Conservation (phyloP, 2,329 filamentous ascomycete genomes). For the Cryphonectria nitschkei region DNA sequence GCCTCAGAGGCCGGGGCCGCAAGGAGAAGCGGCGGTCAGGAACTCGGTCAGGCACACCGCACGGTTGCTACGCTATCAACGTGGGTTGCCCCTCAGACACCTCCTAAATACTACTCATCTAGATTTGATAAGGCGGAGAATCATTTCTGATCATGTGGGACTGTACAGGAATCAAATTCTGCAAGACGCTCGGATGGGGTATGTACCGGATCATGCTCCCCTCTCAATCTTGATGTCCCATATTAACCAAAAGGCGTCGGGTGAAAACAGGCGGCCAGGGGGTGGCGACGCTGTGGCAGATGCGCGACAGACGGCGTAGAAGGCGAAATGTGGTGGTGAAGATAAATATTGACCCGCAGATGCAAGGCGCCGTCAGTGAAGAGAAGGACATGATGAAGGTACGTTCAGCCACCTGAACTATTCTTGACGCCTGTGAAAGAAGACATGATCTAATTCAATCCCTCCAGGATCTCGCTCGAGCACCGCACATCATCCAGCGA, state of each 20-base stretch:
- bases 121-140: neutral
- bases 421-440: neutral
- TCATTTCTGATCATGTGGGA: neutral
- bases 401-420: neutral
- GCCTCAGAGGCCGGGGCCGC: neutral
- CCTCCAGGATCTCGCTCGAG: slow-evolving; percentile 3
- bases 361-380: neutral
- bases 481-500: slow-evolving; percentile 17
- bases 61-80: neutral
- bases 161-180: neutral
- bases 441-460: neutral
- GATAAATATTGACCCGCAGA: neutral
- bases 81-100: neutral
- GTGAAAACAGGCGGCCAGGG: neutral
- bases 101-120: neutral
- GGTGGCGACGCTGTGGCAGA: neutral
- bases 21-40: neutral
- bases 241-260: neutral
- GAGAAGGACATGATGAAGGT: neutral
- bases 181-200: neutral
- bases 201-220: neutral
- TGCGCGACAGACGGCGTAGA: neutral
- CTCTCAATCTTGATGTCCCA: neutral
- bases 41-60: neutral
- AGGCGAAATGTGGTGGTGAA: neutral